A percentile compares a stretch with the other conserved stretches of the same genome.
phyloP scores from a whole-genome alignment of 2,329 filamentous ascomycete genomes.

The Ceratocystiopsis brevicomis region DNA sequence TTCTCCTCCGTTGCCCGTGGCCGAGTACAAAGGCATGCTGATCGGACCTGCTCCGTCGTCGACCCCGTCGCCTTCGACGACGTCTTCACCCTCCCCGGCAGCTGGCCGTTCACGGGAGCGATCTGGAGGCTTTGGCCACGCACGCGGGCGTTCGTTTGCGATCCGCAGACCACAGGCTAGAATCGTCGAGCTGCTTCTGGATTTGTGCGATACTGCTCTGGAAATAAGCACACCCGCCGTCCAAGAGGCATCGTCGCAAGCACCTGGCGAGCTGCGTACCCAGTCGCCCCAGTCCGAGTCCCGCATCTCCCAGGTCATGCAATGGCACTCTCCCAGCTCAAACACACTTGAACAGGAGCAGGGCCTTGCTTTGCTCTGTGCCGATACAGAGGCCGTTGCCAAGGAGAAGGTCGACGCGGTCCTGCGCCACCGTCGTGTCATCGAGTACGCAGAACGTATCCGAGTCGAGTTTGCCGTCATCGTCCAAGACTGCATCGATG shows the following conservation, averaged over 20 bases:
- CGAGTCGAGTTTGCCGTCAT: slow-evolving; percentile 82
- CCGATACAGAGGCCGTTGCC: slow-evolving; percentile 71
- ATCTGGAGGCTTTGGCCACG: slow-evolving; percentile 56
- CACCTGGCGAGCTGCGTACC: slow-evolving; percentile 63
- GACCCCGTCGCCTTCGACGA: slow-evolving; percentile 21
- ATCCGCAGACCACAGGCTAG: slow-evolving; percentile 74
- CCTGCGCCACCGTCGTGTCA: slow-evolving; percentile 73
- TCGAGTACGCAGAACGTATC: slow-evolving; percentile 92
- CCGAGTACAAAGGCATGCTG: slow-evolving; percentile 73
- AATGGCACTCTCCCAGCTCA: slow-evolving; percentile 89
- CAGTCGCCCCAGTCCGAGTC: slow-evolving; percentile 94
- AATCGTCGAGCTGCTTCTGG: slow-evolving; percentile 85
- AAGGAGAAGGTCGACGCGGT: slow-evolving; percentile 85
- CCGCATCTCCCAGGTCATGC: slow-evolving; percentile 78
- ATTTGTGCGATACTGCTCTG: slow-evolving; percentile 85
- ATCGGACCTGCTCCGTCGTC: slow-evolving; percentile 61
- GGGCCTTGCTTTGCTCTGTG: slow-evolving; percentile 68
- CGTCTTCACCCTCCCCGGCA: slow-evolving; percentile 49
- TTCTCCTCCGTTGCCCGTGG: slow-evolving; percentile 28
- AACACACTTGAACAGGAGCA: slow-evolving; percentile 88
- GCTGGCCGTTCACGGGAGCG: slow-evolving; percentile 55
- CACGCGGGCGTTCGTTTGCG: slow-evolving; percentile 72
- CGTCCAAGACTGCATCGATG: slow-evolving; percentile 89
- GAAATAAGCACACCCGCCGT: slow-evolving; percentile 90
- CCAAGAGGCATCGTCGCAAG: slow-evolving; percentile 56